Conservation (phyloP, 257 asterid species). For the Eustoma russellianum region DNA sequence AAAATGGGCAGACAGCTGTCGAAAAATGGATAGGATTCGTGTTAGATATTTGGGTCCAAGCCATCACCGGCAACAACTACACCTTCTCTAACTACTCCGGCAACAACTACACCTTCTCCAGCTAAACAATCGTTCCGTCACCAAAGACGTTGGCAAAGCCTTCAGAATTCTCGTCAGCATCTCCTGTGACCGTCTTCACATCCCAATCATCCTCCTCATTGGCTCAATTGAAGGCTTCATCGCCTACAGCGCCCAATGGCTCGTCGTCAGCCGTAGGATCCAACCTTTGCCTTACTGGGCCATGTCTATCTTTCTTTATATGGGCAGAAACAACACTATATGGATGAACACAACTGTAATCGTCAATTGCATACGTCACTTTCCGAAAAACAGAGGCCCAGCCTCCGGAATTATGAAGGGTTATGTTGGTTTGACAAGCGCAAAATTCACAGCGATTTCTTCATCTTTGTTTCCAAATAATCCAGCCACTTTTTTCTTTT, state of each 20-base stretch:
- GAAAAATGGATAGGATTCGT: slow-evolving; percentile 23
- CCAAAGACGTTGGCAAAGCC: slow-evolving; percentile 94
- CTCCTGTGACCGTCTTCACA: slow-evolving; percentile 76
- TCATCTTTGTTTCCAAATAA: too few species aligned
- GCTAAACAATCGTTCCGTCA: slow-evolving; percentile 87
- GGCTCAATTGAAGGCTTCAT: slow-evolving; percentile 78
- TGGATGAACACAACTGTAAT: slow-evolving; percentile 29
- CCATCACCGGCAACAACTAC: slow-evolving; percentile 21
- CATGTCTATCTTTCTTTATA: not conserved
- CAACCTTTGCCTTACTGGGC: slow-evolving; percentile 21
- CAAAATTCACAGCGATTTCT: slow-evolving; percentile 11
- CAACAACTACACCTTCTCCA: slow-evolving; percentile 56
- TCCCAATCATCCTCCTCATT: slow-evolving; percentile 62
- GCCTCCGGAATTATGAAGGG: slow-evolving; percentile 23
- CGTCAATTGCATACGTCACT: slow-evolving; percentile 26
- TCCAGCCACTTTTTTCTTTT: too few species aligned
- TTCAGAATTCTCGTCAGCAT: slow-evolving; percentile 82
- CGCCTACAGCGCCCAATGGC: slow-evolving; percentile 84
- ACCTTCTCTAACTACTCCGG: slow-evolving; percentile 22
- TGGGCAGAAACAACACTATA: slow-evolving; percentile 8
- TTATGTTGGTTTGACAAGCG: slow-evolving; percentile 18
- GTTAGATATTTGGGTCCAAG: slow-evolving; percentile 21
- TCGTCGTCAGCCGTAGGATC: slow-evolving; percentile 18
- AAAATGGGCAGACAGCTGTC: slow-evolving; percentile 5
- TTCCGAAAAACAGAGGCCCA: slow-evolving; percentile 19